Conservation (phyloP, 2,329 filamentous ascomycete genomes). For the Exophiala oligosperma region DNA sequence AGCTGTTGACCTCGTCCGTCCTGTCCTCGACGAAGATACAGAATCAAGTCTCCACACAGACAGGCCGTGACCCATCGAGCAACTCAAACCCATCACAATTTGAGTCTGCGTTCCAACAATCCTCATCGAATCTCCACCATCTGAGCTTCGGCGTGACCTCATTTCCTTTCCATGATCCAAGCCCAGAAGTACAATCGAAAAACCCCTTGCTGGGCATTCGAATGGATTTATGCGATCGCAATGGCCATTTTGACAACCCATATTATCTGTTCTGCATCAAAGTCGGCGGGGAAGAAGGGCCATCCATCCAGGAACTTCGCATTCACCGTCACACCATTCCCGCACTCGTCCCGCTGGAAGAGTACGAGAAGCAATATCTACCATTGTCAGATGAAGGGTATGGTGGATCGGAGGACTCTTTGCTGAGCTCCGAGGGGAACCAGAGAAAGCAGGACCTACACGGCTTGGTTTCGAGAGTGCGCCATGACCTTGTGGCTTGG, state of each 20-base stretch:
- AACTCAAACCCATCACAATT: slow-evolving; percentile 36
- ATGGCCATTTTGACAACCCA: slow-evolving; percentile 42
- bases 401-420: slow-evolving; percentile 19
- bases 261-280: slow-evolving; percentile 44
- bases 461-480: slow-evolving; percentile 39
- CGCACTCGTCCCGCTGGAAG: slow-evolving; percentile 42
- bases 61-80: slow-evolving; percentile 4
- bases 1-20: slow-evolving; percentile 42
- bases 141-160: slow-evolving; percentile 46
- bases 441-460: slow-evolving; percentile 38
- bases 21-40: slow-evolving; percentile 42
- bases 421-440: slow-evolving; percentile 26
- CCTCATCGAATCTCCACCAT: slow-evolving; percentile 42
- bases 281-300: slow-evolving; percentile 20
- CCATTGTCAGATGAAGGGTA: slow-evolving; percentile 25
- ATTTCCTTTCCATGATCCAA: slow-evolving; percentile 48
- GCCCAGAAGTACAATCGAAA: slow-evolving; percentile 33
- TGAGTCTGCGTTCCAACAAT: slow-evolving; percentile 34
- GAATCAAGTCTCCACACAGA: slow-evolving; percentile 29
- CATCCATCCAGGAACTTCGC: slow-evolving; percentile 27
- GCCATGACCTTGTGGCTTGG: slow-evolving; percentile 44
- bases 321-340: slow-evolving; percentile 49
- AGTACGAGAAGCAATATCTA: slow-evolving; percentile 40
- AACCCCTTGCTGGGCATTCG: slow-evolving; percentile 40
- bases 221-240: slow-evolving; percentile 42